Percentiles rank a stretch among this genome's conserved stretches.
These are phyloP conservation scores for Fusarium sp. DNA, from an alignment of 2,329 filamentous ascomycete genomes.

Conservation along the genomic window DNA sequence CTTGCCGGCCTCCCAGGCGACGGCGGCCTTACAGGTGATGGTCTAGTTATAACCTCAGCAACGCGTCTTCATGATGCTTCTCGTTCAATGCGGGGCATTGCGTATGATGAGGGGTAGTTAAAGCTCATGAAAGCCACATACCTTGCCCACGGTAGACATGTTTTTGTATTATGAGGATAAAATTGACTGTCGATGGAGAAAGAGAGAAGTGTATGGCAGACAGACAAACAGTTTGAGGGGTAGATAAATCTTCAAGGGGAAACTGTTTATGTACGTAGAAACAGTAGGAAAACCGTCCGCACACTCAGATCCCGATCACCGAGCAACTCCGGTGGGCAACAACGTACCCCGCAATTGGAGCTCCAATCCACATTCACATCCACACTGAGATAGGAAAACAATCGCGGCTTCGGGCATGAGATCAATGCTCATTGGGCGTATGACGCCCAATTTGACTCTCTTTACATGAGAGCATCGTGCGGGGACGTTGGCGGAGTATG, in stretches of 20 bases:
- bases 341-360: slow-evolving; percentile 46
- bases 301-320: slow-evolving; percentile 46
- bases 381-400: slow-evolving; percentile 43
- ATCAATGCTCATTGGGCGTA: slow-evolving; percentile 32
- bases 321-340: slow-evolving; percentile 42
- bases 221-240: slow-evolving; percentile 28
- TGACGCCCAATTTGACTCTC: slow-evolving; percentile 5
- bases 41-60: slow-evolving; percentile 66
- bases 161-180: slow-evolving; percentile 34
- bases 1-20: slow-evolving; percentile 97
- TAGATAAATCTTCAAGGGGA: slow-evolving; percentile 28
- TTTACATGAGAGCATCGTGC: slow-evolving; percentile 29
- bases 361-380: slow-evolving; percentile 40
- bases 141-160: slow-evolving; percentile 67
- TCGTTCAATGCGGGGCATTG: slow-evolving; percentile 40
- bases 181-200: slow-evolving; percentile 30
- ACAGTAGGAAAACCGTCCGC: slow-evolving; percentile 32
- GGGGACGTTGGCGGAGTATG: slow-evolving; percentile 32
- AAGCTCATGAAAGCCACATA: slow-evolving; percentile 46
- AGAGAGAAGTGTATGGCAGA: slow-evolving; percentile 24
- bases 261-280: slow-evolving; percentile 43
- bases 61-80: slow-evolving; percentile 20
- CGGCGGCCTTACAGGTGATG: slow-evolving; percentile 96
- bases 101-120: slow-evolving; percentile 31
- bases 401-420: slow-evolving; percentile 28